Evolutionary conservation across 176 grass and related monocot species (phyloP).

Genomic region (Aechmea fasciata): DNA sequence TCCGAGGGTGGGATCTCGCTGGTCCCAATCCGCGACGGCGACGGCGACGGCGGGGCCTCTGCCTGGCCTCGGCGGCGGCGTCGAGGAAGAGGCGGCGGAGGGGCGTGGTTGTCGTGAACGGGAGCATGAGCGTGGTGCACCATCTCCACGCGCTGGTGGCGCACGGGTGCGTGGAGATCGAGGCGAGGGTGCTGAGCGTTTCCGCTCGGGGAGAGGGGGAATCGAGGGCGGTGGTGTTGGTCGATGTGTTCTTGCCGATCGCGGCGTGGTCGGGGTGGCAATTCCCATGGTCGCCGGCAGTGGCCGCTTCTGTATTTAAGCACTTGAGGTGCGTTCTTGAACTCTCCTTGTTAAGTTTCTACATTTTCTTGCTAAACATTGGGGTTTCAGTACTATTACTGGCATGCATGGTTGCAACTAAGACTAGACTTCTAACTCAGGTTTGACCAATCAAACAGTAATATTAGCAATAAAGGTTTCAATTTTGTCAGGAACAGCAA

Average conservation of each 20-base stretch:
- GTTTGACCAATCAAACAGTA: no score
- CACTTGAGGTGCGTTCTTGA: slow-evolving; percentile 41
- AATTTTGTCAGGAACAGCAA: no score
- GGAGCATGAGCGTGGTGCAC: slow-evolving; percentile 41
- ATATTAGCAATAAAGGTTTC: no score
- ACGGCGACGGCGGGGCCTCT: background rate
- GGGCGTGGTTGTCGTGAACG: slow-evolving; percentile 2
- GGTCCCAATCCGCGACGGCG: slow-evolving; percentile 16
- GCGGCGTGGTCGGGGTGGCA: slow-evolving; percentile 67
- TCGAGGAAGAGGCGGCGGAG: slow-evolving; percentile 29
- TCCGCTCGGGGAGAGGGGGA: slow-evolving; percentile 23
- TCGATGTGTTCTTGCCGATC: slow-evolving; percentile 69
- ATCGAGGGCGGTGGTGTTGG: slow-evolving; percentile 42
- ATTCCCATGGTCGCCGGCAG: slow-evolving; percentile 40
- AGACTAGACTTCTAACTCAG: no score
- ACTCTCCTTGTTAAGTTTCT: background rate
- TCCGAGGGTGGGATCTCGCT: slow-evolving; percentile 22
- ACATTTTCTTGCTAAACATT: background rate
- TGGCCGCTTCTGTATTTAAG: slow-evolving; percentile 60
- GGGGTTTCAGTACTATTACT: no score
- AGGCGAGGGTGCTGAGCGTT: slow-evolving; percentile 42
- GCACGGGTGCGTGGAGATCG: slow-evolving; percentile 31
- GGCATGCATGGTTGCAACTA: no score
- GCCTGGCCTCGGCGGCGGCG: background rate
- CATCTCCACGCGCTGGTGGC: slow-evolving; percentile 39